phyloP scores from a whole-genome alignment of 768 basidiomycete species.

The Agrocybe chaxingu region DNA sequence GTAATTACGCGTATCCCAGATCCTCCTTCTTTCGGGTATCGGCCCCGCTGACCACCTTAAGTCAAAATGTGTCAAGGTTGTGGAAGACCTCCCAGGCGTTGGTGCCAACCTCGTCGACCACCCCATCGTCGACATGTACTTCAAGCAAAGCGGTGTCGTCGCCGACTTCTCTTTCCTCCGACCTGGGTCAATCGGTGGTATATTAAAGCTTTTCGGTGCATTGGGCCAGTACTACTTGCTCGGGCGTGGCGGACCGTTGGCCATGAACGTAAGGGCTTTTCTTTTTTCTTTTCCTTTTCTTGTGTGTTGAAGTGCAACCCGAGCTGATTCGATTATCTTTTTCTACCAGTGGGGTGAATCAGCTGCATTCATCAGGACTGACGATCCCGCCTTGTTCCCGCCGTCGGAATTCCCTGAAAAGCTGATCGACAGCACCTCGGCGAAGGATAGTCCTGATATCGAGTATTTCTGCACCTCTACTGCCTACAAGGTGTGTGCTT shows the following conservation, averaged over 20 bases:
- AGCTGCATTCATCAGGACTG: constrained; percentile 51
- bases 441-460: constrained; percentile 36
- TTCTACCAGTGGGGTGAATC: constrained; percentile 39
- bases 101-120: constrained; percentile 76
- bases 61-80: constrained; percentile 48
- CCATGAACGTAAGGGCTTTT: constrained; percentile 44
- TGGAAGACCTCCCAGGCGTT: constrained; percentile 68
- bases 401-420: constrained; percentile 24
- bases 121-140: constrained; percentile 46
- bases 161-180: constrained; percentile 35
- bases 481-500: constrained; percentile 30
- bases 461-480: constrained; percentile 39
- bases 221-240: constrained; percentile 37
- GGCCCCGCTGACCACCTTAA: constrained; percentile 62
- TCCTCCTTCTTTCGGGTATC: constrained; percentile 73
- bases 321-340: background rate
- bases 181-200: constrained; percentile 23
- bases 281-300: background rate
- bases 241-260: constrained; percentile 44
- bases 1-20: constrained; percentile 23
- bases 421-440: constrained; percentile 37
- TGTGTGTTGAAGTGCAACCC: background rate
- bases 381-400: constrained; percentile 45
- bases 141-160: constrained; percentile 46
- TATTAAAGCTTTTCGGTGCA: constrained; percentile 27